These are phyloP conservation scores for Pythium dissotocum DNA, from an alignment of 352 stramenopile species.

Conservation along the genomic window DNA sequence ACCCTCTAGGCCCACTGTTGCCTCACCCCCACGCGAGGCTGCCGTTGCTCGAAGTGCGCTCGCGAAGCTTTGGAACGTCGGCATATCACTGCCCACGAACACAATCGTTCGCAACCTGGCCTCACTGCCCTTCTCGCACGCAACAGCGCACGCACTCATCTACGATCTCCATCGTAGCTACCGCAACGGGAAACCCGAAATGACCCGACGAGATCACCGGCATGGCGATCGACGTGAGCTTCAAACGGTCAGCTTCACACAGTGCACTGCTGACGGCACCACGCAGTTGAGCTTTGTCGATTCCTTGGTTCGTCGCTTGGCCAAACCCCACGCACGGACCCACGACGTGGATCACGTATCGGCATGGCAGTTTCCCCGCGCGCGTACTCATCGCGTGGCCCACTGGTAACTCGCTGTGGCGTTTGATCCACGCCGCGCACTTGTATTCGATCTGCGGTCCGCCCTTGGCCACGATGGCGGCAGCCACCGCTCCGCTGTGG, in stretches of 20 bases:
- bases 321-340: constrained; percentile 31
- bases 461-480: constrained; percentile 33
- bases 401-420: constrained; percentile 29
- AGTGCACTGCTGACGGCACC: constrained; percentile 39
- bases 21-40: too few species aligned
- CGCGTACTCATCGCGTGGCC: constrained; percentile 38
- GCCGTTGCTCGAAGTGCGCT: constrained; percentile 14
- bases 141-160: constrained; percentile 34
- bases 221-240: constrained; percentile 37
- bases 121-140: not conserved
- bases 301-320: constrained; percentile 10
- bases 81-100: constrained; percentile 45
- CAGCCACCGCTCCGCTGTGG: constrained; percentile 41
- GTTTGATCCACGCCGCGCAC: constrained; percentile 32
- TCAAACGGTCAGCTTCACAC: constrained; percentile 33
- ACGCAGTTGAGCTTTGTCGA: constrained; percentile 32
- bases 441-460: constrained; percentile 36
- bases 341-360: constrained; percentile 49
- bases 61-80: constrained; percentile 32
- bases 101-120: constrained; percentile 26
- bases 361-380: constrained; percentile 34
- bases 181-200: constrained; percentile 47
- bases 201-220: constrained; percentile 48
- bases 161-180: constrained; percentile 42
- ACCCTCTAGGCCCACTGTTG: too few species aligned